phyloP scores from a whole-genome alignment of 1,139 yeast genomes.

The Entelexis paramagnoliae region DNA sequence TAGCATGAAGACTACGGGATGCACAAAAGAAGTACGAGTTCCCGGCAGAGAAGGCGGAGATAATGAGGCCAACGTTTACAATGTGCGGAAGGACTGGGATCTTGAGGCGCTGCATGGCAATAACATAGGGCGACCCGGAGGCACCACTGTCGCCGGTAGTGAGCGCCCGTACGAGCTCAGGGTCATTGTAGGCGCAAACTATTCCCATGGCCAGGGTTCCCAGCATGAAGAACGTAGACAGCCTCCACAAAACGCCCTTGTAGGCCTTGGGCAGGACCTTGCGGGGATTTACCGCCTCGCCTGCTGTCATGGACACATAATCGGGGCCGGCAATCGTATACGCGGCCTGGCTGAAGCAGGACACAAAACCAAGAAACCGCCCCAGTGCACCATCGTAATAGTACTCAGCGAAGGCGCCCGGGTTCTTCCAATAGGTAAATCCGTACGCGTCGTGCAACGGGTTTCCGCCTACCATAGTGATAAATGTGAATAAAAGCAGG shows the following conservation, averaged over 20 bases:
- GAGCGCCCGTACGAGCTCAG: slow-evolving; percentile 36
- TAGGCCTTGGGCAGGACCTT: slow-evolving; percentile 68
- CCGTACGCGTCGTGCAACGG: slow-evolving; percentile 52
- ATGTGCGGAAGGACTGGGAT: slow-evolving; percentile 50
- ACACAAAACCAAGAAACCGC: slow-evolving; percentile 59
- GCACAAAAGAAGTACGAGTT: slow-evolving; percentile 63
- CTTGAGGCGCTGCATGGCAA: slow-evolving; percentile 47
- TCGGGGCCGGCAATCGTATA: slow-evolving; percentile 81
- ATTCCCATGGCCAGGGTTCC: slow-evolving; percentile 54
- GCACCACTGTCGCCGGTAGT: slow-evolving; percentile 46
- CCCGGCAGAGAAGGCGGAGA: slow-evolving; percentile 64
- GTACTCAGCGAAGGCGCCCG: slow-evolving; percentile 48
- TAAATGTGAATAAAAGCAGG: slow-evolving; percentile 56
- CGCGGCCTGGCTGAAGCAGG: slow-evolving; percentile 52
- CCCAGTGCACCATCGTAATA: slow-evolving; percentile 45
- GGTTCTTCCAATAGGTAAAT: slow-evolving; percentile 57
- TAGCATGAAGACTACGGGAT: slow-evolving; percentile 46
- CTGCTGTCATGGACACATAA: slow-evolving; percentile 68
- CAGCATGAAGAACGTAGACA: slow-evolving; percentile 57
- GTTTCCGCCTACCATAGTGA: slow-evolving; percentile 81
- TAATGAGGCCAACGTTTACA: slow-evolving; percentile 50
- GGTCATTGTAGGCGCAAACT: slow-evolving; percentile 46
- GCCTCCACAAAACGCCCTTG: slow-evolving; percentile 63
- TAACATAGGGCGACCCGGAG: slow-evolving; percentile 53
- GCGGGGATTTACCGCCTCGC: slow-evolving; percentile 70